Base-by-base conservation (phyloP, 768 basidiomycete genomes). In the Auriscalpium vulgare region DNA sequence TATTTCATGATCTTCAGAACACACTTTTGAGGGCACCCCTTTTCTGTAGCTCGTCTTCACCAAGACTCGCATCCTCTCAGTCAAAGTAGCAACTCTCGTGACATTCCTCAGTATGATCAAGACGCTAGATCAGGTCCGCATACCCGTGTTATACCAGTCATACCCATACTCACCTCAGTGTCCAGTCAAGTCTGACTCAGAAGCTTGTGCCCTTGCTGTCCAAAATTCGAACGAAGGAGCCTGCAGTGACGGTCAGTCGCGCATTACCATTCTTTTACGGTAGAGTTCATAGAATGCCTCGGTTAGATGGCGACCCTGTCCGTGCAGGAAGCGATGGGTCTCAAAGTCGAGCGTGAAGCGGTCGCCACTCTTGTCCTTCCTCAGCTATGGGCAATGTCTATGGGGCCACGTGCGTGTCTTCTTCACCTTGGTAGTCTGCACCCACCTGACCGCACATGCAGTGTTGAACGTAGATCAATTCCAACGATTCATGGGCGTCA, bases 271-370 rank as follows among this genome's bases (percentile, higher is more conserved):
- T 4, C 29, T 7, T 5, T 29, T 29, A 29, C 29, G 29, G 29
- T 7, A 7, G 34, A 38, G 11, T 10, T 47, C 53, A 40, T 23
- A n/a, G 47, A 47, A 37, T 43, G 56, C 23, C 51, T 43, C 29
- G 4, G 5, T 29, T 59, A 91, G 91, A 88, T 93, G 83, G 88
- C 89, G 2, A 92, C 92, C 0, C 74, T 93, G 45, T 81, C 80
- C 19, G 92, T 97, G 0, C 95, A 97, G 71, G 94, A 95, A 68
- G 91, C 91, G 1, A 97, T 97, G 95, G 94, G 95, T 9, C 79
- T 84, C 62, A 97, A 95, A 67, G 85, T 97, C 2, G 95, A 97
- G 62, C 81, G 93, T 49, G 92, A 95, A 70, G 91, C 94, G 10
- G 68, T 82, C 11, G 82, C 82, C 0, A 79, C 79, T 0, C 66